Evolutionary conservation across 371 early-diverging fungal genomes (phyloP).

Genomic region (Smittium mucronatum): DNA sequence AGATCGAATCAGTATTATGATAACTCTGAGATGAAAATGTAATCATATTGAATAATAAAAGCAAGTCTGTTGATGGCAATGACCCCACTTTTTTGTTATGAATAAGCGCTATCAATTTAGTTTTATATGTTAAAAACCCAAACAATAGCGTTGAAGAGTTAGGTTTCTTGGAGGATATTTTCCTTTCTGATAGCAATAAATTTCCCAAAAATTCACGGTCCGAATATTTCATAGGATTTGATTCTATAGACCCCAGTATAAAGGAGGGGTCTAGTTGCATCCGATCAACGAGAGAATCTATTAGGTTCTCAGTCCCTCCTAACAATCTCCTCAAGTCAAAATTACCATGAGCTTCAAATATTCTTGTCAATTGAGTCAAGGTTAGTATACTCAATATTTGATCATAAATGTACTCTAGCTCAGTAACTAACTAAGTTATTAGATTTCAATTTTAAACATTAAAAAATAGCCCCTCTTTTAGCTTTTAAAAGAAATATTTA

Average conservation of each 20-base stretch:
- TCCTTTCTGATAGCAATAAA: slow-evolving; percentile 34
- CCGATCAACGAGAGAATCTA: slow-evolving; percentile 61
- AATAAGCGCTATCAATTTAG: slow-evolving; percentile 58
- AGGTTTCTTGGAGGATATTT: slow-evolving; percentile 26
- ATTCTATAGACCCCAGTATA: slow-evolving; percentile 65
- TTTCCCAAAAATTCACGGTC: slow-evolving; percentile 55
- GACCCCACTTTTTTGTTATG: slow-evolving; percentile 63
- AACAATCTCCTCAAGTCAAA: slow-evolving; percentile 78
- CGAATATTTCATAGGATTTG: slow-evolving; percentile 48
- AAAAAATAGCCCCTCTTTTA: not conserved
- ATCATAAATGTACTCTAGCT: slow-evolving; percentile 64
- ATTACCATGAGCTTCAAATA: slow-evolving; percentile 75
- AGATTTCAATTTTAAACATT: not conserved
- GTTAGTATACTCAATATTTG: slow-evolving; percentile 82
- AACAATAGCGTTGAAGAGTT: slow-evolving; percentile 36
- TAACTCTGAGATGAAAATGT: slow-evolving; percentile 56
- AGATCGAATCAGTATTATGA: slow-evolving; percentile 74
- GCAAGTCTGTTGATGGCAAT: slow-evolving; percentile 66
- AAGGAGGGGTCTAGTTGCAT: slow-evolving; percentile 58
- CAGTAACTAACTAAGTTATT: slow-evolving; percentile 50
- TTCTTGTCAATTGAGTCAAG: slow-evolving; percentile 58
- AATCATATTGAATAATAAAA: slow-evolving; percentile 70
- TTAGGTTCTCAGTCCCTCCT: slow-evolving; percentile 68
- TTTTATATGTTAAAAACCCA: slow-evolving; percentile 63
- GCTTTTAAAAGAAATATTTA: not conserved